Evolutionary conservation across 805 yeast genomes (phyloP).

Genomic region (Starmerella vitae): DNA sequence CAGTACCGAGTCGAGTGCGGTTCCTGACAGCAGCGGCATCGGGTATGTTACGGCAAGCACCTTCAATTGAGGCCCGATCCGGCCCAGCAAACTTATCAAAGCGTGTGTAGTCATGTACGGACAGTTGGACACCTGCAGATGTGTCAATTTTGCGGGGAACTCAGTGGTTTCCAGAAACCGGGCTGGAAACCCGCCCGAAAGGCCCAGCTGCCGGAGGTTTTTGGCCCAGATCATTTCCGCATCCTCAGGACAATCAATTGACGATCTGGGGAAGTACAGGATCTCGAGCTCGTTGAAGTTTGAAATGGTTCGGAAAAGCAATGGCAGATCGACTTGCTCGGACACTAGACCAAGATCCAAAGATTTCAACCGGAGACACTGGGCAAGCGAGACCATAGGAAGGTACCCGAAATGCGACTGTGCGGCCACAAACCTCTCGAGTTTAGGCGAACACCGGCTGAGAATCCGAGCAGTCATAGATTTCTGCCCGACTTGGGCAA

Average conservation of each 20-base stretch:
- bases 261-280: constrained; percentile 77
- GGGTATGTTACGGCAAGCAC: constrained; percentile 68
- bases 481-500: constrained; percentile 83
- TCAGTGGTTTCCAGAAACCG: constrained; percentile 53
- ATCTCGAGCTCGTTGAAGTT: constrained; percentile 51
- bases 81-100: constrained; percentile 44
- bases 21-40: constrained; percentile 61
- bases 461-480: constrained; percentile 74
- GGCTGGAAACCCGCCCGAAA: constrained; percentile 83
- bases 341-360: constrained; percentile 77
- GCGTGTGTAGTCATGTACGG: constrained; percentile 60
- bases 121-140: constrained; percentile 74
- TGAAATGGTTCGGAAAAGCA: constrained; percentile 61
- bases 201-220: constrained; percentile 50
- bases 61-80: constrained; percentile 52
- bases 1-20: constrained; percentile 61
- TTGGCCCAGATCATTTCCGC: constrained; percentile 65
- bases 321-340: constrained; percentile 74
- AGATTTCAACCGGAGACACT: constrained; percentile 49
- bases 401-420: constrained; percentile 90
- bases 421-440: constrained; percentile 71
- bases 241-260: constrained; percentile 44
- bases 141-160: constrained; percentile 62
- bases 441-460: constrained; percentile 54
- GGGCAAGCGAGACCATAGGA: constrained; percentile 67